Conservation (phyloP, 768 basidiomycete species). For the Lactarius indigo region DNA sequence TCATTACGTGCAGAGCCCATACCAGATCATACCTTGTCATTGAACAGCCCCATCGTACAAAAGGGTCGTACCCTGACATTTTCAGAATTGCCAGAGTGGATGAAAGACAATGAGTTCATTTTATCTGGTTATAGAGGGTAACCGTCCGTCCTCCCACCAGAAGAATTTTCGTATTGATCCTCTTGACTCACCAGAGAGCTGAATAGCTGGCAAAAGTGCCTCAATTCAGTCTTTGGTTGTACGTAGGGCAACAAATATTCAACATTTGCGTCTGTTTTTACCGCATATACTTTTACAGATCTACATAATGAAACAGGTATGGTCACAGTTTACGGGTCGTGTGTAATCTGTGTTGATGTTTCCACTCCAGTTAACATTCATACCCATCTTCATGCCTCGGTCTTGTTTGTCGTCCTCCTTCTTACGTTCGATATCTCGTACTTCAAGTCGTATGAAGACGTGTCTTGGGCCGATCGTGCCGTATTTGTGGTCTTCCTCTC, state of each 20-base stretch:
- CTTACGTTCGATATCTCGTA: constrained; percentile 50
- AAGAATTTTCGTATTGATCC: not conserved
- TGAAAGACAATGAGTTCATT: constrained; percentile 72
- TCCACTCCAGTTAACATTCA: constrained; percentile 72
- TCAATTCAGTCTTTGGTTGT: constrained; percentile 66
- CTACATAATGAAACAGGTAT: constrained; percentile 76
- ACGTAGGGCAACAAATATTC: constrained; percentile 31
- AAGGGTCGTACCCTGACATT: constrained; percentile 41
- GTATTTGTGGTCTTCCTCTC: constrained; percentile 63
- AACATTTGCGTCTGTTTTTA: constrained; percentile 10
- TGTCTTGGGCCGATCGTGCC: constrained; percentile 58
- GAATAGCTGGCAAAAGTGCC: constrained; percentile 58
- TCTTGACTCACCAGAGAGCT: constrained; percentile 44
- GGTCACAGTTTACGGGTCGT: constrained; percentile 19
- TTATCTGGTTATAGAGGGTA: constrained; percentile 67
- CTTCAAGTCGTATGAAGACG: constrained; percentile 46
- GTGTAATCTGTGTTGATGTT: constrained; percentile 20
- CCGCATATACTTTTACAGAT: constrained; percentile 40
- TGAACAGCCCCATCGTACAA: not conserved
- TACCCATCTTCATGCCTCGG: constrained; percentile 69
- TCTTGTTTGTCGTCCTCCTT: constrained; percentile 56
- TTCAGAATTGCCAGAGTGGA: constrained; percentile 64
- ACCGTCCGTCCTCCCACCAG: not conserved
- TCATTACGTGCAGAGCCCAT: constrained; percentile 1
- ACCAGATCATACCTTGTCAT: not conserved